A percentile compares a stretch with the other conserved stretches of the same genome.
phyloP scores from a whole-genome alignment of 1,284 basidiomycete genomes.

The Melanopsichium pennsylvanicum region DNA sequence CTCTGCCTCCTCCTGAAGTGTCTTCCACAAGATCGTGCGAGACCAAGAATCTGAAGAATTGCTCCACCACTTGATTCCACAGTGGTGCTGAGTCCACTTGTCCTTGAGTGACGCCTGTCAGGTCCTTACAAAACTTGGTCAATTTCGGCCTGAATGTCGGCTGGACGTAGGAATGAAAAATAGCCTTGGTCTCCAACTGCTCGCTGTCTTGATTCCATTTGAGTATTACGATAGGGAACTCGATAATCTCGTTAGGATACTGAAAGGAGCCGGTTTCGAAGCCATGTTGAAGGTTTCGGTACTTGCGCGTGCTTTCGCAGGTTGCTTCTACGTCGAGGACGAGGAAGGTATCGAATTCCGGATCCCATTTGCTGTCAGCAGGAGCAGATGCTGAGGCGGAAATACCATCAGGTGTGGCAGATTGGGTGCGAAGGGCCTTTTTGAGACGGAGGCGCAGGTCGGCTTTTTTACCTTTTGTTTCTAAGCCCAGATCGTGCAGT shows the following conservation, averaged over 20 bases:
- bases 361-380: constrained; percentile 21
- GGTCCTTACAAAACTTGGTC: constrained; percentile 80
- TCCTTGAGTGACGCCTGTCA: constrained; percentile 93
- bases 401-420: background rate
- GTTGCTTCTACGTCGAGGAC: constrained; percentile 89
- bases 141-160: constrained; percentile 85
- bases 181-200: constrained; percentile 74
- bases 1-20: constrained; percentile 6
- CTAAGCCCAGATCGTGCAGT: constrained; percentile 55
- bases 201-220: constrained; percentile 71
- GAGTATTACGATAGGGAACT: constrained; percentile 86
- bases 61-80: constrained; percentile 76
- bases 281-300: constrained; percentile 34
- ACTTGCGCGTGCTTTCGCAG: constrained; percentile 68
- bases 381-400: background rate
- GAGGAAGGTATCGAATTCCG: constrained; percentile 67
- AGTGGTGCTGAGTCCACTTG: constrained; percentile 81
- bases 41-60: constrained; percentile 74
- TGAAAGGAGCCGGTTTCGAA: constrained; percentile 67
- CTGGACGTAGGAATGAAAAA: constrained; percentile 86
- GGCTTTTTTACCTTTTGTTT: constrained; percentile 61
- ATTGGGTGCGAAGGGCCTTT: constrained; percentile 23
- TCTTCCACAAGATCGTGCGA: constrained; percentile 66
- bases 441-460: constrained; percentile 48
- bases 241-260: constrained; percentile 85